Evolutionary conservation across 768 basidiomycete genomes (phyloP), one percentile per base, ranked within the genome.

Genomic region (Hygrophorus russula): DNA sequence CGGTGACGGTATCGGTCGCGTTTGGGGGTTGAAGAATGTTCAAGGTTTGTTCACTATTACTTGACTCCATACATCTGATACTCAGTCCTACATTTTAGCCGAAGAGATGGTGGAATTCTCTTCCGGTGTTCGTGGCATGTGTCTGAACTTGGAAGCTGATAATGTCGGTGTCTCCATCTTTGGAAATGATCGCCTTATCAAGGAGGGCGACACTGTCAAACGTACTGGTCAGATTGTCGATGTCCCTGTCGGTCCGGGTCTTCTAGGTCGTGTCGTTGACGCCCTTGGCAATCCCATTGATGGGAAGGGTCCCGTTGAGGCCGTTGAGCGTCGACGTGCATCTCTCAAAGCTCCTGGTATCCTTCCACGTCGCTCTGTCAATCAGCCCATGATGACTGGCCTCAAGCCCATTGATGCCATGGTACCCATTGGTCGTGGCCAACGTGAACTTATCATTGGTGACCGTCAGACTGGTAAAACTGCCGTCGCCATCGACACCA

Each of bases 91-190:
- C 18, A 34, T 44, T 55, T 39, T 66, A 92, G 84, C 84, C 70
- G 96, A 99, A 72, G 96, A 99, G 81, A 99, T 99, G 96, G 96
- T 99, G 78, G 96, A 99, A 78, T 99, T 99, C 79, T 90, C 94
- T 39, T 98, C 96, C 41, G 96, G 96, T 69, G 82, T 99, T 58
- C 93, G 96, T 64, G 96, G 96, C 76, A 99, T 99, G 96, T 97
- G 93, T 69, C 70, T 99, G 68, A 99, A 99, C 86, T 85, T 99
- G 81, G 96, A 99, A 72, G 91, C 94, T 69, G 96, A 98, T 82
- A 97, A 97, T 59, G 94, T 98, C 75, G 96, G 96, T 90, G 91
- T 99, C 61, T 91, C 96, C 73, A 93, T 98, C 74, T 99, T 99
- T 77, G 86, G 84, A 78, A 86, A 85, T 62, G 87, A 90, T 69